phyloP scores from a whole-genome alignment of 495 filamentous ascomycete genomes.

The Astrothelium macrocarpum region DNA sequence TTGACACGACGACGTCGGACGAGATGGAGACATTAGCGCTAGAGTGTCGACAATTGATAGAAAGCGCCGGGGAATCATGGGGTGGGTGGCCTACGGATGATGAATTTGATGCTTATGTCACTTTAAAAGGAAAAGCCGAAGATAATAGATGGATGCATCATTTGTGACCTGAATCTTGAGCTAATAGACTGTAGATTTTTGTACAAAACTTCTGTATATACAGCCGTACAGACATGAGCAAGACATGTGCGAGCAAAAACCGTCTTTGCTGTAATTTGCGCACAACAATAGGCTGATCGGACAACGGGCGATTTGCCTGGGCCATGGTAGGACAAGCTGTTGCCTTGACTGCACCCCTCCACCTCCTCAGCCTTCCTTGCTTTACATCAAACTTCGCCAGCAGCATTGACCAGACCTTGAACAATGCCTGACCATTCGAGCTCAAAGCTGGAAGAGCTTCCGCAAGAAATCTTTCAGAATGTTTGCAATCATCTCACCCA shows the following conservation, averaged over 20 bases:
- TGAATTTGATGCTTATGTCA: background rate
- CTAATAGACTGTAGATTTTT: background rate
- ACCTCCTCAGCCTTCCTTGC: background rate
- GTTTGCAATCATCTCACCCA: background rate
- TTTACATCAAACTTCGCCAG: background rate
- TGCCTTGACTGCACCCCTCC: background rate
- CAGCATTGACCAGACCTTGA: background rate
- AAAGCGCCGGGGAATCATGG: background rate
- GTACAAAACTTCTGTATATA: background rate
- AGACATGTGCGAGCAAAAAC: too few species aligned
- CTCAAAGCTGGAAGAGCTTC: background rate
- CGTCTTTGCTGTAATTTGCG: too few species aligned
- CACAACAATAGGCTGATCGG: too few species aligned
- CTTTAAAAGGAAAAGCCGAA: background rate
- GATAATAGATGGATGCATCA: background rate
- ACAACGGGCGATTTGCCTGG: background rate
- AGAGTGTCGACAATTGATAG: background rate
- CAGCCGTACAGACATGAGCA: background rate
- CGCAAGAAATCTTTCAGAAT: conserved; percentile 2
- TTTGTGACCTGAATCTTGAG: background rate
- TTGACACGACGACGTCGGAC: background rate
- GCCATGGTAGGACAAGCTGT: background rate
- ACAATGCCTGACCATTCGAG: background rate
- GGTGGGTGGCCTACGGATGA: background rate
- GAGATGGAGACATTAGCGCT: background rate